These are phyloP conservation scores for Antarctomyces pellizariae DNA, from an alignment of 495 filamentous ascomycete species.

Conservation along the genomic window DNA sequence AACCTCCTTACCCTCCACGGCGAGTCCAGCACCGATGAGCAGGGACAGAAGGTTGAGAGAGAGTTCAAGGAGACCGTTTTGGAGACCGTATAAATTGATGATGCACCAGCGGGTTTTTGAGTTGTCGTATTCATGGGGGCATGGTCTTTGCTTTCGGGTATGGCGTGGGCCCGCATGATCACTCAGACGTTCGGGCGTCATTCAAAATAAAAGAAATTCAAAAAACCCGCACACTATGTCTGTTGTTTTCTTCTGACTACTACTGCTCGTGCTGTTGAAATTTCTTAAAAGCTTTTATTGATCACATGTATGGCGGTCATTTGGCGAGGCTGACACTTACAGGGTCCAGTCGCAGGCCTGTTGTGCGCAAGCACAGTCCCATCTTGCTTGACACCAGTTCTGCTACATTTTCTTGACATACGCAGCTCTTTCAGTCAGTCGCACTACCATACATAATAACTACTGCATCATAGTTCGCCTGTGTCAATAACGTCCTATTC, in stretches of 20 bases:
- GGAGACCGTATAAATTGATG: conserved; percentile 58
- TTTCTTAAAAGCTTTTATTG: too few relatives aligned
- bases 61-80: conserved; percentile 97
- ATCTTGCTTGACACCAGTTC: too few relatives aligned
- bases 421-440: too few relatives aligned
- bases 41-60: conserved; percentile 93
- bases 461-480: too few relatives aligned
- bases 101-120: conserved; percentile 22
- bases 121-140: conserved; percentile 14
- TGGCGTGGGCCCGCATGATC: conserved; percentile 22
- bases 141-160: conserved; percentile 29
- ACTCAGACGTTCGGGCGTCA: conserved; percentile 20
- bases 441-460: too few relatives aligned
- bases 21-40: conserved; percentile 87
- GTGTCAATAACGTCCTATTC: too few relatives aligned
- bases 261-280: too few relatives aligned
- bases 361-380: too few relatives aligned
- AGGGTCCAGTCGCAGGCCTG: too few relatives aligned
- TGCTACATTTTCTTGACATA: too few relatives aligned
- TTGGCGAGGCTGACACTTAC: too few relatives aligned
- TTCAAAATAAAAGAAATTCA: conserved; percentile 3
- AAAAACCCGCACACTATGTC: neutral
- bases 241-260: neutral
- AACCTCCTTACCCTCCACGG: conserved; percentile 85
- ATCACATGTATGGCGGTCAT: too few relatives aligned